phyloP scores from a whole-genome alignment of 1,139 yeast genomes.

The Suhomyces wounanorum region DNA sequence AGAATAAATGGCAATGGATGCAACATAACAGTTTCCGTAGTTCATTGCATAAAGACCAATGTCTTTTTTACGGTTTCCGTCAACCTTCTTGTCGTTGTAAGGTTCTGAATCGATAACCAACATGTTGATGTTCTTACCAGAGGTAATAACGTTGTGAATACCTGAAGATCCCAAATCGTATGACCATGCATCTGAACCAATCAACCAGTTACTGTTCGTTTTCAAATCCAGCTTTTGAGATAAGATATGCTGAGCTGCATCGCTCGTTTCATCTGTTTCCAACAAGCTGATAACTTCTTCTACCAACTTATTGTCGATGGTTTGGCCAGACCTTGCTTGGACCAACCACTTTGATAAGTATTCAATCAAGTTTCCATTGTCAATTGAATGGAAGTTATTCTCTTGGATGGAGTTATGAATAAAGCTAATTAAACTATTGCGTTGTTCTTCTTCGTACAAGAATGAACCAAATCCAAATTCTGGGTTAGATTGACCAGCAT shows the following conservation, averaged over 20 bases:
- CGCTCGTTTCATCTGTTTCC: slow-evolving; percentile 39
- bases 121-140: slow-evolving; percentile 79
- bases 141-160: slow-evolving; percentile 78
- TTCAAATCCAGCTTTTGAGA: slow-evolving; percentile 47
- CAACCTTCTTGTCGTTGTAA: slow-evolving; percentile 35
- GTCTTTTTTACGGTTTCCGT: slow-evolving; percentile 76
- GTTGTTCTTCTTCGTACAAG: slow-evolving; percentile 57
- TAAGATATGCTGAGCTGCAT: slow-evolving; percentile 47
- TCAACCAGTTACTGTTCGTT: slow-evolving; percentile 68
- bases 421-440: slow-evolving; percentile 45
- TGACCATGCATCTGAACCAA: slow-evolving; percentile 96
- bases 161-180: slow-evolving; percentile 92
- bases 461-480: slow-evolving; percentile 87
- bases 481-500: slow-evolving; percentile 59
- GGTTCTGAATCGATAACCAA: slow-evolving; percentile 92
- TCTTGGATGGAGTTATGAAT: slow-evolving; percentile 54
- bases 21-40: slow-evolving; percentile 87
- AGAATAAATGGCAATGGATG: slow-evolving; percentile 91
- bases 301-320: slow-evolving; percentile 28
- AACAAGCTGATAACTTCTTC: slow-evolving; percentile 45
- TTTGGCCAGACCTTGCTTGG: slow-evolving; percentile 33
- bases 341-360: slow-evolving; percentile 72
- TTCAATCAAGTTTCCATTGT: slow-evolving; percentile 53
- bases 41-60: slow-evolving; percentile 95
- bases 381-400: slow-evolving; percentile 48